A percentile compares a stretch with the other conserved stretches of the same genome.
phyloP scores from a whole-genome alignment of 2,329 filamentous ascomycete genomes.

The Malbranchea zuffiana region DNA sequence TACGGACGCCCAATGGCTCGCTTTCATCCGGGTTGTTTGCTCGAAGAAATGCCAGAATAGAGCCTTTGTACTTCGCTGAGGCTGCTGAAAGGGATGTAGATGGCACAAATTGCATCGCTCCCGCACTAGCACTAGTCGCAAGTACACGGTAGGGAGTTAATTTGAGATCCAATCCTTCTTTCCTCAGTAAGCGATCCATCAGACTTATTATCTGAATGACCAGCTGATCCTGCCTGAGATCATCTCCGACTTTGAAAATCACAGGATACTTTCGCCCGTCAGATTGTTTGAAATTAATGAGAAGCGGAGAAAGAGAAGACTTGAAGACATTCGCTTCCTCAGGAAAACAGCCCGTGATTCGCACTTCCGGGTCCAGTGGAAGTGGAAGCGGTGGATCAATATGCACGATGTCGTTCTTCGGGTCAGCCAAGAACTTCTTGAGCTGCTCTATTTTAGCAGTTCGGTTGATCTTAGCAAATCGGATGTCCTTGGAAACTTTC shows the following conservation, averaged over 20 bases:
- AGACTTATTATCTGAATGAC: constrained; percentile 96
- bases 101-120: constrained; percentile 86
- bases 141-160: constrained; percentile 93
- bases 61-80: constrained; percentile 68
- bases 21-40: constrained; percentile 79
- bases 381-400: constrained; percentile 82
- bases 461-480: constrained; percentile 65
- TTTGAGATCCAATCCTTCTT: constrained; percentile 92
- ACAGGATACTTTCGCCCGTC: constrained; percentile 73
- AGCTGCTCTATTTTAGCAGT: constrained; percentile 71
- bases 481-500: constrained; percentile 80
- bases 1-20: constrained; percentile 73
- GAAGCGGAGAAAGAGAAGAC: constrained; percentile 82
- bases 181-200: constrained; percentile 90
- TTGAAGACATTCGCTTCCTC: constrained; percentile 91
- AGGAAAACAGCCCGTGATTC: constrained; percentile 66
- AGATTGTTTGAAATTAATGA: constrained; percentile 77
- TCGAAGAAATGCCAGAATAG: constrained; percentile 68
- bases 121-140: constrained; percentile 78
- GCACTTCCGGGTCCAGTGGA: constrained; percentile 73
- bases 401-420: constrained; percentile 73
- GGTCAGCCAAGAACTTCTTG: constrained; percentile 73
- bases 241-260: constrained; percentile 95
- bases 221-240: constrained; percentile 89
- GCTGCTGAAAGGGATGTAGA: constrained; percentile 77